Evolutionary conservation across 495 filamentous ascomycete species (phyloP).

Genomic region (Tuber melanosporum): DNA sequence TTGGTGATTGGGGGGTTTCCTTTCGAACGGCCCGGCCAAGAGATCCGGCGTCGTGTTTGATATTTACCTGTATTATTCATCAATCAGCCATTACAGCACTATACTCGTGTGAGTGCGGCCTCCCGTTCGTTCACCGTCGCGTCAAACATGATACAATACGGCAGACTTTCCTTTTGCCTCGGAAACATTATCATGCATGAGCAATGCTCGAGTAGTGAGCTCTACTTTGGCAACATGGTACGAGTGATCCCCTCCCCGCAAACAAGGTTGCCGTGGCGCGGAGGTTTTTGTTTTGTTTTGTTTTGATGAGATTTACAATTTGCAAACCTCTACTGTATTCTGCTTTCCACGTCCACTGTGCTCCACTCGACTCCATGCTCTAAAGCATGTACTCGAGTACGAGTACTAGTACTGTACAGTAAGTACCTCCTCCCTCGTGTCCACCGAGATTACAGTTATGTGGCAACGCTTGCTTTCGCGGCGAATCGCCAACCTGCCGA

Average conservation of each 20-base stretch:
- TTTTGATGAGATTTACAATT: neutral
- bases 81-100: slow-evolving; percentile 9
- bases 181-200: slow-evolving; percentile 17
- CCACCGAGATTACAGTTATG: slow-evolving; percentile 1
- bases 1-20: neutral
- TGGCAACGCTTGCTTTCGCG: neutral
- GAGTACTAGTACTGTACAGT: no score
- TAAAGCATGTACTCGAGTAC: neutral
- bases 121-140: slow-evolving; percentile 7
- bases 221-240: neutral
- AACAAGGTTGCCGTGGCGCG: neutral
- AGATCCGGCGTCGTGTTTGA: slow-evolving; percentile 11
- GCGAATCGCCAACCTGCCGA: slow-evolving; percentile 14
- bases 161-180: slow-evolving; percentile 22
- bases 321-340: neutral
- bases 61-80: slow-evolving; percentile 24
- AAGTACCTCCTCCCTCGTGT: neutral
- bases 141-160: neutral
- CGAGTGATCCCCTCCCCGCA: neutral
- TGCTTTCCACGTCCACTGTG: neutral
- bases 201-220: neutral
- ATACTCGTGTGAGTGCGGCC: slow-evolving; percentile 15
- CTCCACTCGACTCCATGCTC: neutral
- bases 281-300: neutral
- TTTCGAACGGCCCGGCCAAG: neutral